Base-by-base conservation (phyloP, 2,329 filamentous ascomycete species). In the Verticillium alfalfae region DNA sequence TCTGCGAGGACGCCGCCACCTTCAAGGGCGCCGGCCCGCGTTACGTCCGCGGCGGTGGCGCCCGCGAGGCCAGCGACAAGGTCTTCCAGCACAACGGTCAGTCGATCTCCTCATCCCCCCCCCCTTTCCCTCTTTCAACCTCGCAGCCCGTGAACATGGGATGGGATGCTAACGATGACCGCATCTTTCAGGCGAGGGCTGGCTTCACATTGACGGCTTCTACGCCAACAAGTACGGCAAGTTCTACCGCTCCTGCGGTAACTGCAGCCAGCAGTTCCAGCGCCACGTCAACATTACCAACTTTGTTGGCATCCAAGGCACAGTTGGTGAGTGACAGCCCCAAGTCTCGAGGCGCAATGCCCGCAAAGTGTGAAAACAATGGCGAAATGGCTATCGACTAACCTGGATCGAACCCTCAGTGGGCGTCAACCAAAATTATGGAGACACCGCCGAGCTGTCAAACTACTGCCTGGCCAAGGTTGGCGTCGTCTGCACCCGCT, bases 141-240 rank as follows among this genome's bases (percentile, higher is more conserved):
- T 5, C 26, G 26, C 4, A 31, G 26, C 26, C 26, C 26, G 26
- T 31, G 26, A 31, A 5, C 4, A 31, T 31, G 26, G 26, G 26
- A 5, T 31, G 22, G 22, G 22, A 22, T 31, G 26, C 26, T 31
- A 31, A 31, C 26, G 26, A 31, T 31, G 26, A 31, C 26, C 26
- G 5, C 26, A 31, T 31, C 26, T 31, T 31, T 5, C 39, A 45
- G 79, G 78, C 15, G 74, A 76, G 56, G 78, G 78, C 0, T 78
- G 74, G 12, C 74, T 80, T 41, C 75, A 75, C 49, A 63, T 74
- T 31, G 64, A 74, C 64, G 75, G 77, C 65, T 75, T 77, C 70
- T 78, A 77, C 58, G 78, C 74, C 63, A 70, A 76, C 5, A 73
- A 80, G 69, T 81, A 81, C 63, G 79, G 80, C 59, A 82, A 83